A percentile compares a stretch with the other conserved stretches of the same genome.
phyloP scores from a whole-genome alignment of 148 eudicot genomes.

The Silene latifolia region DNA sequence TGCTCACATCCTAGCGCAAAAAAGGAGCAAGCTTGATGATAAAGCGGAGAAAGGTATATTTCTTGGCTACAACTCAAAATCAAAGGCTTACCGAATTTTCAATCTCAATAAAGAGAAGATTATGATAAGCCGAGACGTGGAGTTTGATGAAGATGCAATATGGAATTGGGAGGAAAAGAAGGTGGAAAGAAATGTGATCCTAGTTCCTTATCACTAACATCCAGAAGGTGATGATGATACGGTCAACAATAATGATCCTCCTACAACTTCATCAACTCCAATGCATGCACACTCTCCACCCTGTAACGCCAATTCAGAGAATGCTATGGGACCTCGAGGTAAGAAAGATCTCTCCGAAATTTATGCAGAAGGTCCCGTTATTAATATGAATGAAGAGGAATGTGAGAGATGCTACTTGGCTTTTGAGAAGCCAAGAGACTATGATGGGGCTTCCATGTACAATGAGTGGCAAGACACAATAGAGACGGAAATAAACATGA shows the following conservation, averaged over 20 bases:
- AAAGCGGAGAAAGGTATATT: not conserved
- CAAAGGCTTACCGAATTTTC: too few relatives aligned
- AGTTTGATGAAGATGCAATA: too few relatives aligned
- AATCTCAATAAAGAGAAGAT: too few relatives aligned
- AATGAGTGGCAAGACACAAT: not conserved
- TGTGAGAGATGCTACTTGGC: not conserved
- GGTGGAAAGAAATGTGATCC: too few relatives aligned
- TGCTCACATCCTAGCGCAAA: not conserved
- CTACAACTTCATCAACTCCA: not conserved
- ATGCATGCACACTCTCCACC: not conserved
- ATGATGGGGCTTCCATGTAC: not conserved
- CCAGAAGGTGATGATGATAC: not conserved
- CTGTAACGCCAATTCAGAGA: too few relatives aligned
- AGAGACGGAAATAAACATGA: not conserved
- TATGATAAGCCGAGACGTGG: too few relatives aligned
- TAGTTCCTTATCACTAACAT: not conserved
- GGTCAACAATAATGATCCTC: not conserved
- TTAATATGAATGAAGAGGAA: too few relatives aligned
- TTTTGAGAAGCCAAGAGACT: not conserved
- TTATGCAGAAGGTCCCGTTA: too few relatives aligned
- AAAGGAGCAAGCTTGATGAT: not conserved
- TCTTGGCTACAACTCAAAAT: not conserved
- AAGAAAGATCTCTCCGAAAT: too few relatives aligned
- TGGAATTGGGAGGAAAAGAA: too few relatives aligned
- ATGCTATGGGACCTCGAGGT: too few relatives aligned